Evolutionary conservation across 495 filamentous ascomycete genomes (phyloP).

Genomic region (Xylaria intraflava): DNA sequence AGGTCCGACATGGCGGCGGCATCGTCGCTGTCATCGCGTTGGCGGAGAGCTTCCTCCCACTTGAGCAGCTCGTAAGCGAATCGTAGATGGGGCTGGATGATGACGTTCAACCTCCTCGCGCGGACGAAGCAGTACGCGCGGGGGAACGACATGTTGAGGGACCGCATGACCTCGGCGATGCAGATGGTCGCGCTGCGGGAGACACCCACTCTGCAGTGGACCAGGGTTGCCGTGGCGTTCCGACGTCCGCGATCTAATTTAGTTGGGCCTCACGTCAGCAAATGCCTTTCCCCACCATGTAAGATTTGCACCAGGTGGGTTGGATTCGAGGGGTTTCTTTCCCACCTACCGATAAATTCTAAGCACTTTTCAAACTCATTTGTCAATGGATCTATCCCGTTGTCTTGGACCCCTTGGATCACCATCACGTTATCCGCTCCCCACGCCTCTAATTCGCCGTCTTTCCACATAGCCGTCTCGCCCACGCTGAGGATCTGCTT

Average conservation of each 20-base stretch:
- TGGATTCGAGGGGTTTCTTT: too few species aligned
- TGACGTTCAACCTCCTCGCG: conserved; percentile 71
- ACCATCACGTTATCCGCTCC: conserved; percentile 67
- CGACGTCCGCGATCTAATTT: conserved; percentile 62
- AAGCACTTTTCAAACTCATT: conserved; percentile 83
- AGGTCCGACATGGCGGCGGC: not conserved
- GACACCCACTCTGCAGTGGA: conserved; percentile 95
- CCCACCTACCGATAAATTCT: conserved; percentile 85
- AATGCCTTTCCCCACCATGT: not conserved
- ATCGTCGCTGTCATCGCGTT: conserved; percentile 35
- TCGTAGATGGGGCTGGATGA: conserved; percentile 55
- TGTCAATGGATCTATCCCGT: conserved; percentile 87
- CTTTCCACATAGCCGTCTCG: conserved; percentile 74
- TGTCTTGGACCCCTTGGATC: conserved; percentile 85
- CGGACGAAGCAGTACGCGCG: conserved; percentile 95
- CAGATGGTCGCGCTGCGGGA: conserved; percentile 94
- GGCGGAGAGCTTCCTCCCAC: conserved; percentile 71
- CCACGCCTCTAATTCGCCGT: conserved; percentile 60
- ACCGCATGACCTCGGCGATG: conserved; percentile 94
- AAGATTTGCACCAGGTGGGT: not conserved
- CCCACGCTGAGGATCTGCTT: conserved; percentile 88
- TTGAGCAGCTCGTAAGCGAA: conserved; percentile 74
- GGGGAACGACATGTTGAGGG: conserved; percentile 72
- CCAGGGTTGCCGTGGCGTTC: conserved; percentile 77
- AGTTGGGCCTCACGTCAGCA: conserved; percentile 7